phyloP scores from a whole-genome alignment of 495 filamentous ascomycete genomes.

The Penicillium roqueforti region DNA sequence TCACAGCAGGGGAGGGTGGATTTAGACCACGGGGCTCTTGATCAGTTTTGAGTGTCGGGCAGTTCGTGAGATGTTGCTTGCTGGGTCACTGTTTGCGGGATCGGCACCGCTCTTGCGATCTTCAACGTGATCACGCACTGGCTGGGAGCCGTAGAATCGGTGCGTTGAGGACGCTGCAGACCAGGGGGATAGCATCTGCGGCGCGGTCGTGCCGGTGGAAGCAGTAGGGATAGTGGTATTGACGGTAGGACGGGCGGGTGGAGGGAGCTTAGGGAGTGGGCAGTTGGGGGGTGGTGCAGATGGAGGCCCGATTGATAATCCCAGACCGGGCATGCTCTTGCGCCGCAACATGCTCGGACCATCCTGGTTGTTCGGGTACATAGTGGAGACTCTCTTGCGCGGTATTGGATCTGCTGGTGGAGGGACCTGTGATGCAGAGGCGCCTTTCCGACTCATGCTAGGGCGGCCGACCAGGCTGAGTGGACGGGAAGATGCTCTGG shows the following conservation, averaged over 20 bases:
- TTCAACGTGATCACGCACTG: conserved; percentile 15
- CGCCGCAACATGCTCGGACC: conserved; percentile 28
- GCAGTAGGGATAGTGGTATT: background rate
- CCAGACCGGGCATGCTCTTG: conserved; percentile 57
- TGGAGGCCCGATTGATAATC: conserved; percentile 55
- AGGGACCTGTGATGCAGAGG: background rate
- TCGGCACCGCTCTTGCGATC: conserved; percentile 12
- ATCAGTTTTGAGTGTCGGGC: conserved; percentile 18
- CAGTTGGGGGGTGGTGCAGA: conserved; percentile 59
- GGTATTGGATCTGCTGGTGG: conserved; percentile 7
- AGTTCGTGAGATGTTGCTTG: background rate
- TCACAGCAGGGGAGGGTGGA: background rate
- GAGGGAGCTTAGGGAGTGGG: conserved; percentile 59
- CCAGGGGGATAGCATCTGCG: background rate
- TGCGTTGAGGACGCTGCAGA: conserved; percentile 1
- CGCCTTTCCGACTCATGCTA: conserved; percentile 15
- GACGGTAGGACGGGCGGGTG: conserved; percentile 7
- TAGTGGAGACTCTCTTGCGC: conserved; percentile 10
- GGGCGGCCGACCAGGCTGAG: conserved; percentile 18
- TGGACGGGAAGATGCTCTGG: conserved; percentile 17
- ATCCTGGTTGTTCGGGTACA: conserved; percentile 4
- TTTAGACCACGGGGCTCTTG: conserved; percentile 4
- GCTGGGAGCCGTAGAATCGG: conserved; percentile 23
- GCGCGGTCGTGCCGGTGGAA: background rate
- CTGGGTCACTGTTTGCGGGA: background rate